These are phyloP conservation scores for Hanseniaspora guilliermondii DNA, from an alignment of 805 yeast species.

Conservation along the genomic window DNA sequence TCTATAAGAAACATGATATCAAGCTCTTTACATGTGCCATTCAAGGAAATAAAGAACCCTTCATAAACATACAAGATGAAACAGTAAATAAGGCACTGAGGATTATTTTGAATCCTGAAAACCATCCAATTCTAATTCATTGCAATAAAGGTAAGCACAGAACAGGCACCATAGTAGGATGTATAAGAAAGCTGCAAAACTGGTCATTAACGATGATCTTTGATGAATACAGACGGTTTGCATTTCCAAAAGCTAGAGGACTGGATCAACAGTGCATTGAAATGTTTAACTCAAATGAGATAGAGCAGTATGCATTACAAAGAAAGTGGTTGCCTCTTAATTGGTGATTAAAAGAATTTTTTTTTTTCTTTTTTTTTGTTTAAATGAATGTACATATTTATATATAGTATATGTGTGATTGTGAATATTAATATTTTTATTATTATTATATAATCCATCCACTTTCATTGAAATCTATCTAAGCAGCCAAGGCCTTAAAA, in stretches of 20 bases:
- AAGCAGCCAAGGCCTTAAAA: slow-evolving; percentile 10
- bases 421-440: neutral
- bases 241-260: slow-evolving; percentile 89
- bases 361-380: no score
- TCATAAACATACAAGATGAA: slow-evolving; percentile 60
- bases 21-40: slow-evolving; percentile 75
- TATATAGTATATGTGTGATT: no score
- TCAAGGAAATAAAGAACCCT: slow-evolving; percentile 92
- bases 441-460: no score
- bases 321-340: slow-evolving; percentile 52
- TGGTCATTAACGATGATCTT: slow-evolving; percentile 92
- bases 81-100: slow-evolving; percentile 68
- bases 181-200: slow-evolving; percentile 71
- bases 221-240: slow-evolving; percentile 89
- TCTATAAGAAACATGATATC: slow-evolving; percentile 49
- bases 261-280: slow-evolving; percentile 94
- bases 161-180: slow-evolving; percentile 93
- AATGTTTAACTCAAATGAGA: slow-evolving; percentile 58
- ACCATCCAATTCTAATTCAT: slow-evolving; percentile 86
- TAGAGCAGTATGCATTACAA: slow-evolving; percentile 41
- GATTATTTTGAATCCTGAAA: slow-evolving; percentile 68
- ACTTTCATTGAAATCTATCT: neutral
- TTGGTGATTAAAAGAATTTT: slow-evolving; percentile 35
- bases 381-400: no score
- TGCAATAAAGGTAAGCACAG: slow-evolving; percentile 95